A percentile compares a stretch with the other conserved stretches of the same genome.
Conservation (phyloP, 75 land plant species). For the Pinus taeda region DNA sequence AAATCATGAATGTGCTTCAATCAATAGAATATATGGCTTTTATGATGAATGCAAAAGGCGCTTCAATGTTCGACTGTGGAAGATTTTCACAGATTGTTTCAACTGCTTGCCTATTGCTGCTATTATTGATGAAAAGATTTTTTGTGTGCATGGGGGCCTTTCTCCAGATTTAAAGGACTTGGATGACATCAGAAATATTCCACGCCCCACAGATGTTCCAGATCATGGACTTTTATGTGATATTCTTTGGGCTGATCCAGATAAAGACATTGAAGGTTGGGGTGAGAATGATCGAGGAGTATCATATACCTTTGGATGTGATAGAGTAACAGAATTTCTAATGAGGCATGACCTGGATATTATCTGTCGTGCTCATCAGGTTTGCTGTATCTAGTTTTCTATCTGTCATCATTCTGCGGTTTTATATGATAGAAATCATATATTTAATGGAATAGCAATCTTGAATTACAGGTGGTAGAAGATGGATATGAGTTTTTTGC, state of each 20-base stretch:
- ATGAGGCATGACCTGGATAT: constrained; percentile 76
- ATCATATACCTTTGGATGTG: constrained; percentile 78
- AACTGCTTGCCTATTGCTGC: constrained; percentile 89
- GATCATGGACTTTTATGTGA: constrained; percentile 81
- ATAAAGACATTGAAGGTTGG: constrained; percentile 71
- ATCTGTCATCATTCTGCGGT: too few species aligned
- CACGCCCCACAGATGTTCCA: constrained; percentile 77
- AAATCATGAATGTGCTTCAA: constrained; percentile 83
- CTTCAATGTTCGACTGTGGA: constrained; percentile 87
- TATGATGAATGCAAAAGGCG: constrained; percentile 87
- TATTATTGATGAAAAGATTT: constrained; percentile 77
- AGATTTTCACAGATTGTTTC: constrained; percentile 74
- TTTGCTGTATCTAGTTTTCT: background rate
- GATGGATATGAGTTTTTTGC: constrained; percentile 70
- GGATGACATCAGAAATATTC: constrained; percentile 56
- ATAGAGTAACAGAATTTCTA: constrained; percentile 66
- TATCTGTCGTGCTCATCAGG: constrained; percentile 93
- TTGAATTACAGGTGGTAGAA: constrained; percentile 50
- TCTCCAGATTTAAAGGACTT: constrained; percentile 73
- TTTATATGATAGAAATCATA: background rate
- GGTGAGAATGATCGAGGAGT: constrained; percentile 85
- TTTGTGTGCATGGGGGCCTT: constrained; percentile 93
- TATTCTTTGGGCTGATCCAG: constrained; percentile 84
- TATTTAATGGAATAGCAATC: background rate
- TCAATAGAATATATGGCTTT: constrained; percentile 79